phyloP scores from a whole-genome alignment of 257 asterid species.

The Marsdenia floribunda region DNA sequence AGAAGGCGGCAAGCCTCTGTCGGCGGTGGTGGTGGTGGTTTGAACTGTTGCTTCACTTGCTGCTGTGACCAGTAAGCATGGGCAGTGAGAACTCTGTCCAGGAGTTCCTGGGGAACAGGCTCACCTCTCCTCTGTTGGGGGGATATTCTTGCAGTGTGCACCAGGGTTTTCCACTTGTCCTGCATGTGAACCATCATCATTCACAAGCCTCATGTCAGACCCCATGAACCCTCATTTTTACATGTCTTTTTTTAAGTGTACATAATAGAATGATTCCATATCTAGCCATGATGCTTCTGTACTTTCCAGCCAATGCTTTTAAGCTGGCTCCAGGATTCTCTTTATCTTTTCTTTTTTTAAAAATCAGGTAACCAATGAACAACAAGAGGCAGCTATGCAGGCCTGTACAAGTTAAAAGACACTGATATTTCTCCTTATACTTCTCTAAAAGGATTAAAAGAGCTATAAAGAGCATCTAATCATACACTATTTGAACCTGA shows the following conservation, averaged over 20 bases:
- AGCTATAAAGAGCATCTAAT: constrained; percentile 4
- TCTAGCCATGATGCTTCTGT: background rate
- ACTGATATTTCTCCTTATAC: background rate
- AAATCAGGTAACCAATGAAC: background rate
- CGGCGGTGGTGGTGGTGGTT: constrained; percentile 30
- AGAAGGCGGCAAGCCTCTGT: constrained; percentile 60
- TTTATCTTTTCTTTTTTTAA: background rate
- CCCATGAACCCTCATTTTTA: background rate
- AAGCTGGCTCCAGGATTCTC: background rate
- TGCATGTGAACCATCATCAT: constrained; percentile 17
- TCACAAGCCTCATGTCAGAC: background rate
- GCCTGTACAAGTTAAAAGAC: background rate
- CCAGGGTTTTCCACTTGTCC: constrained; percentile 99
- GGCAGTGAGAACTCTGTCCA: constrained; percentile 80
- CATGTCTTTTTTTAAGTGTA: background rate
- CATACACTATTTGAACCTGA: background rate
- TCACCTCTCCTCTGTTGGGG: constrained; percentile 98
- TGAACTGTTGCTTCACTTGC: constrained; percentile 75
- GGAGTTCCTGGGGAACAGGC: constrained; percentile 96
- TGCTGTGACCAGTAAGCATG: constrained; percentile 98
- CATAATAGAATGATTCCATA: background rate
- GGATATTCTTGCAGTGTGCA: constrained; percentile 94
- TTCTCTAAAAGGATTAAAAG: background rate
- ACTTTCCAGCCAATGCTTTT: background rate
- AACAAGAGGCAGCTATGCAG: background rate